Base-by-base conservation (phyloP, 345 rosid genomes). In the Citrus australasica region DNA sequence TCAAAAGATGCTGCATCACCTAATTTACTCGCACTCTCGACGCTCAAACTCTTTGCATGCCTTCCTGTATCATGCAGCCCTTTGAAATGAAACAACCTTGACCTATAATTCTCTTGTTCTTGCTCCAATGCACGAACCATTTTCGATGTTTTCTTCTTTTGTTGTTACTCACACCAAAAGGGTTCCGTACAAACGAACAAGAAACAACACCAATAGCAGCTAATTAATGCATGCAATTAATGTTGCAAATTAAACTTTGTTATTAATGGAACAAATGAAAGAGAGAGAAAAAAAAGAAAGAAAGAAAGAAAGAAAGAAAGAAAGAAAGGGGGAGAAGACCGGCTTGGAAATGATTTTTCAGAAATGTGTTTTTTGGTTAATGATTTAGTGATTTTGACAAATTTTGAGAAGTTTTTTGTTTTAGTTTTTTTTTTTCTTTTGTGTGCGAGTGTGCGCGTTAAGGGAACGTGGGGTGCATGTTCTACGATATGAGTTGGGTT, bases 71-170 rank as follows among this genome's bases (percentile, higher is more conserved):
- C 94, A 69, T 69, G 58, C 90, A 85, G 80, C 73, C 84, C 97
- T 77, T 77, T 80, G 84, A 92, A 93, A 87, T 88, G 83, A 79
- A 79, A 86, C 84, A 93, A 80, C 79, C 89, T 90, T 33, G 94
- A 87, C 87, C 71, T 87, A 30, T 69, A 79, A 70, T 55, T 87
- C 66, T 90, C 89, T 75, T 88, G 88, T 79, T 91, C 93, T 81
- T 88, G 91, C 61, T 90, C 94, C 14, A 85, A 77, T 14, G 89
- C 85, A 48, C 84, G 87, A 81, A 84, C 92, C 94, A 90, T 91
- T 73, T 37, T 78, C 33, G 38, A 61, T 53, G 58, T 17, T 53
- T 46, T 35, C 37, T 46, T 38, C 42, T 38, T 42, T 46, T 53
- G 8, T 53, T 5, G 61, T 76, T 4, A 48, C 17, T 33, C 7